Percentiles rank a stretch among this genome's conserved stretches.
These are phyloP conservation scores for Pseudomonodictys pantanalensis DNA, from an alignment of 495 filamentous ascomycete species.

Conservation along the genomic window DNA sequence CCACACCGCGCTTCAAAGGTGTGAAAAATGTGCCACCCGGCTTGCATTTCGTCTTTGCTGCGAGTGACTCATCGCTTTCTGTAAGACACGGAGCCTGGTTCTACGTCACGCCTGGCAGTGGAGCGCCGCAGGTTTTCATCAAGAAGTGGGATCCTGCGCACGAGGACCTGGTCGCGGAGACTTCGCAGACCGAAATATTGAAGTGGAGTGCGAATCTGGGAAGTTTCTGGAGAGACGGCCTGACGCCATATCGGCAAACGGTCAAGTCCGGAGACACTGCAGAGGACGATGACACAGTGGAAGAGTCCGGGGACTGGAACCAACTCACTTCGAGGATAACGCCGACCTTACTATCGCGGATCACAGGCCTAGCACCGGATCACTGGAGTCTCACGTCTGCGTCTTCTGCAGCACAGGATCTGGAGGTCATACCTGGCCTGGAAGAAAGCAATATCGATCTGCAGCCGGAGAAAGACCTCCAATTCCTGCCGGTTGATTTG, in stretches of 20 bases:
- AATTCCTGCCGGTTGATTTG: slow-evolving; percentile 54
- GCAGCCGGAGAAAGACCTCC: slow-evolving; percentile 42
- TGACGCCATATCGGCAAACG: slow-evolving; percentile 46
- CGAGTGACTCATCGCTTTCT: slow-evolving; percentile 47
- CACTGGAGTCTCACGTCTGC: slow-evolving; percentile 53
- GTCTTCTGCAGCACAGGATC: slow-evolving; percentile 48
- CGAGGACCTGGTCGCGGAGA: slow-evolving; percentile 40
- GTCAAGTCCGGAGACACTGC: neutral
- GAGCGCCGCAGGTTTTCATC: slow-evolving; percentile 46
- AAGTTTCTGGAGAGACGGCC: slow-evolving; percentile 42
- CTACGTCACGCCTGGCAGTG: slow-evolving; percentile 37
- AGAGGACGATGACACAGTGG: slow-evolving; percentile 28
- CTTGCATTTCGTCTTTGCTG: slow-evolving; percentile 57
- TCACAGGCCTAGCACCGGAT: slow-evolving; percentile 46
- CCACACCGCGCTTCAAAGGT: slow-evolving; percentile 52
- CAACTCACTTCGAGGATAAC: slow-evolving; percentile 53
- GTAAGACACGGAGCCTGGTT: slow-evolving; percentile 63
- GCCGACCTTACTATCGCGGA: slow-evolving; percentile 44
- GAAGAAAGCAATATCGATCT: slow-evolving; percentile 28
- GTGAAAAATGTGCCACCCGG: slow-evolving; percentile 59
- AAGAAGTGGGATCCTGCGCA: slow-evolving; percentile 55
- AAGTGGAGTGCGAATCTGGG: slow-evolving; percentile 47
- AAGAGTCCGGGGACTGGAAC: slow-evolving; percentile 43
- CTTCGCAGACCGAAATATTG: slow-evolving; percentile 34
- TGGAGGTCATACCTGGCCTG: slow-evolving; percentile 44